These are phyloP conservation scores for Tanacetum coccineum DNA, from an alignment of 129 eudicot species.

Conservation along the genomic window DNA sequence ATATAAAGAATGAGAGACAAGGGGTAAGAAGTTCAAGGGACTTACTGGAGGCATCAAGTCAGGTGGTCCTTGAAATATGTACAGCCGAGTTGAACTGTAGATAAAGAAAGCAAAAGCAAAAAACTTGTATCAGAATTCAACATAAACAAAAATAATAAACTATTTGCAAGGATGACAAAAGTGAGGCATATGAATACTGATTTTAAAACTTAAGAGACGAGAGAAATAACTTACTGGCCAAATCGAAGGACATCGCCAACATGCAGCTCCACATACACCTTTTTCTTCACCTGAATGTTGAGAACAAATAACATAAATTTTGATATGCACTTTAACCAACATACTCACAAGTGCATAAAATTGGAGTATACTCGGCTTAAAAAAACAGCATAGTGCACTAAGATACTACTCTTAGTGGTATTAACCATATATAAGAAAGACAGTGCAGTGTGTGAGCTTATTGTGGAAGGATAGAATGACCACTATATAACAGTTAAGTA, in stretches of 20 bases:
- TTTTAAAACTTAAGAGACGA: background rate
- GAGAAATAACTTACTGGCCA: constrained; percentile 78
- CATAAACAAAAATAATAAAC: background rate
- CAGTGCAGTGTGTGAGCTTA: too few relatives aligned
- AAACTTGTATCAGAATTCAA: constrained; percentile 1
- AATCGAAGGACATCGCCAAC: constrained; percentile 96
- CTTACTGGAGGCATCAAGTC: constrained; percentile 93
- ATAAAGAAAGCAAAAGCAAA: constrained; percentile 6
- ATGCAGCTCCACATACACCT: constrained; percentile 68
- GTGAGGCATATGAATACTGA: background rate
- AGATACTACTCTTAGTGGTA: too few relatives aligned
- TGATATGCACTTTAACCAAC: constrained; percentile 15
- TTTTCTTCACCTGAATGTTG: constrained; percentile 60
- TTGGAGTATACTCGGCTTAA: too few relatives aligned
- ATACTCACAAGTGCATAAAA: too few relatives aligned
- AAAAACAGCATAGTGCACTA: too few relatives aligned
- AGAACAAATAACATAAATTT: constrained; percentile 2
- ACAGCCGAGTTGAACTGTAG: constrained; percentile 79
- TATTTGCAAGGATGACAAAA: background rate
- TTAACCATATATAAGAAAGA: too few relatives aligned
- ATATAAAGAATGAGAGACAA: too few relatives aligned
- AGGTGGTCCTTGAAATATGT: constrained; percentile 92
- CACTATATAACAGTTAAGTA: background rate
- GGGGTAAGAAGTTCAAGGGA: constrained; percentile 1
- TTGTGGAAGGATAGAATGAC: background rate